Evolutionary conservation across 495 filamentous ascomycete genomes (phyloP), one percentile per base, ranked within the genome.

Genomic region (Penicillium mononematosum): DNA sequence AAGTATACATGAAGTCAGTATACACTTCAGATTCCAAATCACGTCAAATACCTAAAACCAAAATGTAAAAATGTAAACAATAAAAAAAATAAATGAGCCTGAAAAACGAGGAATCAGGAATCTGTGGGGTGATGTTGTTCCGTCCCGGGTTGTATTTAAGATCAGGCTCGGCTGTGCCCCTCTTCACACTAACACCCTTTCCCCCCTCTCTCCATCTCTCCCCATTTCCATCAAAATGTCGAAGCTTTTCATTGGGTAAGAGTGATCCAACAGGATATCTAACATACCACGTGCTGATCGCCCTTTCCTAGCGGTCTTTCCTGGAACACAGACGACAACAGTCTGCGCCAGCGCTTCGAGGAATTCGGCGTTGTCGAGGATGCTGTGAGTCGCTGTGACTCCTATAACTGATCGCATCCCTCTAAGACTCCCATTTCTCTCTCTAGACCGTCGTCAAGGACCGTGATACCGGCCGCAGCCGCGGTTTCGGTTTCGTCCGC

Each of bases 401-500:
- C 17, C 24, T 8, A 27, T 20, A 7, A 14, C 29, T 20, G 29
- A 38, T n/a, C 1, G 8, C 27, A 16, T 29, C 27, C 17, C 46
- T n/a, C 48, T 10, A 39, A 36, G 14, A 8, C 16, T 2, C 11
- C 17, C 2, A 27, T 36, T n/a, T 39, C 19, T 17, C 67, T 70
- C 55, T 16, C 19, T 59, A 98, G 94, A 87, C 96, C 58, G 93
- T 99, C 56, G 91, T 98, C 66, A 98, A 96, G 79, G 94, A 99
- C 72, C 92, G 91, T 63, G 92, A 97, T 67, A 97, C 94, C 58
- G 85, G 88, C 56, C 91, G 95, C 71, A 96, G 91, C 79, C 91
- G 94, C 70, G 94, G 94, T 45, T 99, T 98, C 70, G 94, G 94
- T 27, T 99, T 99, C 72, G 92, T 99, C 45, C 87, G 91, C 60